Percentiles rank a stretch among this genome's conserved stretches.
Evolutionary conservation across 768 basidiomycete genomes (phyloP).

Genomic region (Suillus hirtellus): DNA sequence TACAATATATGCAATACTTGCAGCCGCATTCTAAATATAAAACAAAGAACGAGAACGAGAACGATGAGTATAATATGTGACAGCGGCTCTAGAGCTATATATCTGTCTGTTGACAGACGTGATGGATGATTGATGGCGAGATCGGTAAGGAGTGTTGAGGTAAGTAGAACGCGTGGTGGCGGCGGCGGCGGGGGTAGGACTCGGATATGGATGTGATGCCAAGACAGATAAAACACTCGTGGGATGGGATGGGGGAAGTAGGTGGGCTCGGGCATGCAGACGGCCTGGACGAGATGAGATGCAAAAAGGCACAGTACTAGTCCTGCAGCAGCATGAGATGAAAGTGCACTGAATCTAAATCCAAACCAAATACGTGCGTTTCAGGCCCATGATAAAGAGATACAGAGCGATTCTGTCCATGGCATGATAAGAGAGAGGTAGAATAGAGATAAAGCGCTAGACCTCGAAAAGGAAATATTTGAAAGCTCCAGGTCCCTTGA

Average conservation of each 20-base stretch:
- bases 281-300: neutral
- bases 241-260: neutral
- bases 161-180: neutral
- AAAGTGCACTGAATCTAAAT: neutral
- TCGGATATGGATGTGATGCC: neutral
- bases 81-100: conserved; percentile 4
- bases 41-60: neutral
- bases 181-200: neutral
- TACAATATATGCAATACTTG: too few relatives aligned
- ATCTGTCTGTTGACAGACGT: neutral
- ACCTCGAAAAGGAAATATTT: neutral
- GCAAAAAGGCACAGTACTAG: neutral
- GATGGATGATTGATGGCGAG: neutral
- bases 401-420: neutral
- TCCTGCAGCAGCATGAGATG: neutral
- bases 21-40: too few relatives aligned
- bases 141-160: too few relatives aligned
- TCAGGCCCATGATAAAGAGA: neutral
- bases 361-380: neutral
- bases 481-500: neutral
- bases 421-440: neutral
- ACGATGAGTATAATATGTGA: neutral
- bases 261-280: neutral
- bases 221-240: neutral
- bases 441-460: neutral